Evolutionary conservation across 2,329 filamentous ascomycete species (phyloP).

Genomic region (Chaetothyriales sp.): DNA sequence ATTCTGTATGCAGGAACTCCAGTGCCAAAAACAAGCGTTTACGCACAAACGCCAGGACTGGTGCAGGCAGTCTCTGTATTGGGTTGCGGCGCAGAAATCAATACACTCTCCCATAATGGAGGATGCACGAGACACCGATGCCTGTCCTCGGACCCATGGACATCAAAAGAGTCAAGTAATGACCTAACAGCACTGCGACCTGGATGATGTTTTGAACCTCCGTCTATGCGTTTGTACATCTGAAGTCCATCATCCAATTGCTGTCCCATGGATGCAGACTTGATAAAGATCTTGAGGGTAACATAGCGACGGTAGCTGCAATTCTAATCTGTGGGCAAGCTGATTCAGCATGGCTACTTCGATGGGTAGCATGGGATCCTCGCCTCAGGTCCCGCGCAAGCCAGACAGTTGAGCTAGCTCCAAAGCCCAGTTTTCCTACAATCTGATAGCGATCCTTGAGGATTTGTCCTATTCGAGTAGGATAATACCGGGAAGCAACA

Average conservation of each 20-base stretch:
- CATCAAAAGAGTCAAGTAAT: background rate
- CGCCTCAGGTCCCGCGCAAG: conserved; percentile 25
- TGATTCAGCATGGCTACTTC: background rate
- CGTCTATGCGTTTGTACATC: background rate
- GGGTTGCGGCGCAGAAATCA: background rate
- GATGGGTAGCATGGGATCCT: conserved; percentile 2
- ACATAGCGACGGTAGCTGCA: background rate
- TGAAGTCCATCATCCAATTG: background rate
- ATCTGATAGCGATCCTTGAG: conserved; percentile 20
- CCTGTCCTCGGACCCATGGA: background rate
- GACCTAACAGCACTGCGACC: background rate
- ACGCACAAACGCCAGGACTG: background rate
- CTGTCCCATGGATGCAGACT: background rate
- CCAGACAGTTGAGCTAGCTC: conserved; percentile 26
- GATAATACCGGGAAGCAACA: background rate
- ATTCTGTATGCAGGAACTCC: conserved; percentile 31
- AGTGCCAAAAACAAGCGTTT: background rate
- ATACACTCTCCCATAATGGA: background rate
- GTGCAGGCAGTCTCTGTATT: background rate
- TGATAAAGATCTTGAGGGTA: background rate
- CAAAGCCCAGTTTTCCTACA: conserved; percentile 26
- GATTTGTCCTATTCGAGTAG: background rate
- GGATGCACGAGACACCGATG: background rate
- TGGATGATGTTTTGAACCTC: background rate
- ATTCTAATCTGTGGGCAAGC: background rate